Conservation (phyloP, 2,329 filamentous ascomycete species). For the Nectriaceae sp. region DNA sequence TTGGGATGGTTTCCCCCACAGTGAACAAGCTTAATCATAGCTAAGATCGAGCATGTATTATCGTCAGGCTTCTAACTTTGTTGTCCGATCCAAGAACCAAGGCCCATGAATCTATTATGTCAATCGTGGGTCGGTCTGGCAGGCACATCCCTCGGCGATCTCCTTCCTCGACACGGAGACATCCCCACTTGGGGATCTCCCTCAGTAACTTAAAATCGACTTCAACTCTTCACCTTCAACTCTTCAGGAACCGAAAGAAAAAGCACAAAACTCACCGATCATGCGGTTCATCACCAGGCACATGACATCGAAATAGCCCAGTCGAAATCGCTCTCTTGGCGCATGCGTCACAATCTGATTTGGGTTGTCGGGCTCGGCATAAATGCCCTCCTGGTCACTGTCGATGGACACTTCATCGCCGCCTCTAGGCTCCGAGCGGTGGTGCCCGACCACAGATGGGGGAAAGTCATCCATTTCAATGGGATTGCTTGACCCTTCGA, state of each 20-base stretch:
- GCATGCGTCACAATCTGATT: conserved; percentile 35
- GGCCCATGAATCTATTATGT: background rate
- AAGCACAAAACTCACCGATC: conserved; percentile 32
- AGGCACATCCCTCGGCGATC: conserved; percentile 1
- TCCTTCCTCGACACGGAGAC: conserved; percentile 1
- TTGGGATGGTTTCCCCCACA: background rate
- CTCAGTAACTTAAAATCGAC: conserved; percentile 19
- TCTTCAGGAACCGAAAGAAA: background rate
- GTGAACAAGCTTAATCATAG: too few relatives aligned
- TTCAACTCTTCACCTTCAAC: conserved; percentile 12
- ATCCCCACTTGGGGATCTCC: conserved; percentile 24
- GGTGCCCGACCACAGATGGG: conserved; percentile 13
- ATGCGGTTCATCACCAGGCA: conserved; percentile 40
- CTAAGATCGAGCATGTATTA: too few relatives aligned
- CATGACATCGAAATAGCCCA: conserved; percentile 38
- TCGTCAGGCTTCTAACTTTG: background rate
- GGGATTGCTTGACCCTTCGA: background rate
- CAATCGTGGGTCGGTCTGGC: background rate
- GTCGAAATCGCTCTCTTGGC: conserved; percentile 36
- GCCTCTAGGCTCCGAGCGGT: conserved; percentile 1
- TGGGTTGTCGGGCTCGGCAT: conserved; percentile 19
- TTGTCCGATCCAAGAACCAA: background rate
- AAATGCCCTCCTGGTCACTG: conserved; percentile 20
- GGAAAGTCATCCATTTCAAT: conserved; percentile 32
- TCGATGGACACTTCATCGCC: conserved; percentile 15